phyloP scores from a whole-genome alignment of 148 eudicot species.

The Rhododendron ovatum region DNA sequence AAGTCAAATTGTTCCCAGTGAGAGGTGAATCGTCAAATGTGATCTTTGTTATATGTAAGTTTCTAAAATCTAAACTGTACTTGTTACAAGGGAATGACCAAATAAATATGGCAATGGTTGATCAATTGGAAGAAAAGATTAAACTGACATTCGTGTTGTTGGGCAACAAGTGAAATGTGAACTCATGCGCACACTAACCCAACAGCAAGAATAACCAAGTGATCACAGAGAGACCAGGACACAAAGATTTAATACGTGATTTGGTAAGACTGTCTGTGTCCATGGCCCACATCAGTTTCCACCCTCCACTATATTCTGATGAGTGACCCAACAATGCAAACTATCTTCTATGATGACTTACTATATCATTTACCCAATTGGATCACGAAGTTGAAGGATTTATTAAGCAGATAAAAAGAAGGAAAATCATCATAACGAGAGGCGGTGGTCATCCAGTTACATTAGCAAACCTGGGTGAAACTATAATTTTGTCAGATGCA shows the following conservation, averaged over 20 bases:
- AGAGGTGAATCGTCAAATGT: neutral
- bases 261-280: neutral
- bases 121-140: neutral
- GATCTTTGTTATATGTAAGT: neutral
- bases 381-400: neutral
- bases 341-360: neutral
- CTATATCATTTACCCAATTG: neutral
- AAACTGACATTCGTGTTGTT: neutral
- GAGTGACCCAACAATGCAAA: neutral
- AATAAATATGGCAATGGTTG: neutral
- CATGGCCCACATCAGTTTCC: neutral
- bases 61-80: neutral
- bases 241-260: neutral
- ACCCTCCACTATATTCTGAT: neutral
- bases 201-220: neutral
- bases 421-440: slow-evolving; percentile 46
- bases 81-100: neutral
- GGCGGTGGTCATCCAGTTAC: slow-evolving; percentile 69
- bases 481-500: slow-evolving; percentile 78
- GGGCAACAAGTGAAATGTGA: neutral
- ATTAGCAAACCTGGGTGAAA: slow-evolving; percentile 47
- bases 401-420: neutral
- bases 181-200: neutral
- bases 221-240: neutral
- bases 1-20: neutral